Conservation (phyloP, 352 stramenopile genomes). For the Globisporangium barbulae region DNA sequence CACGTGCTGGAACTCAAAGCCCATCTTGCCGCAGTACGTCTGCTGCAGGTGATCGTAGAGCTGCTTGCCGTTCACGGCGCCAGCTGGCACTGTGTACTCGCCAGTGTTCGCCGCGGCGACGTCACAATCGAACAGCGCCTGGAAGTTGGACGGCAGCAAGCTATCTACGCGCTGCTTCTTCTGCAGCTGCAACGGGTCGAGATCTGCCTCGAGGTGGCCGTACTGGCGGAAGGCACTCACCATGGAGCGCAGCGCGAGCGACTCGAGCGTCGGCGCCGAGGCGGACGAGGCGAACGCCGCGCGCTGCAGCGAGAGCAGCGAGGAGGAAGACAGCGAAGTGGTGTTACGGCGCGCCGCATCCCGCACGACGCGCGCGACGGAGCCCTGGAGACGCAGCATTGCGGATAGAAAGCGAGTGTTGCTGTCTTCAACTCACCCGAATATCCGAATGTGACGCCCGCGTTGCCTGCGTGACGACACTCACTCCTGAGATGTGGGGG, state of each 20-base stretch:
- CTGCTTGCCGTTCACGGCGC: slow-evolving; percentile 30
- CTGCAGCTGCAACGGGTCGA: slow-evolving; percentile 58
- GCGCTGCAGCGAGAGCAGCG: background rate
- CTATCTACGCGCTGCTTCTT: slow-evolving; percentile 31
- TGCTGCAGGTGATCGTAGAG: slow-evolving; percentile 58
- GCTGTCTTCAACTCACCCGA: background rate
- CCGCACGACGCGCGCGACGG: slow-evolving; percentile 25
- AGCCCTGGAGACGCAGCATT: slow-evolving; percentile 61
- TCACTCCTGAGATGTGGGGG: background rate
- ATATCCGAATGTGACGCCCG: slow-evolving; percentile 1
- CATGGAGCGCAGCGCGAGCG: slow-evolving; percentile 67
- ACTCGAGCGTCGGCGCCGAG: slow-evolving; percentile 43
- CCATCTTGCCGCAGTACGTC: slow-evolving; percentile 77
- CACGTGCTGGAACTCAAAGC: slow-evolving; percentile 81
- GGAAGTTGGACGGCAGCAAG: slow-evolving; percentile 44
- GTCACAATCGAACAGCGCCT: slow-evolving; percentile 36
- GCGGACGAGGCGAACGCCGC: slow-evolving; percentile 27
- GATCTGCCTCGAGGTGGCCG: slow-evolving; percentile 69
- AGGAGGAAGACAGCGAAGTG: background rate
- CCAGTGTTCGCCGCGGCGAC: slow-evolving; percentile 15
- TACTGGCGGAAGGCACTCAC: slow-evolving; percentile 67
- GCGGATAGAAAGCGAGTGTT: background rate
- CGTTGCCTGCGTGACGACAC: background rate
- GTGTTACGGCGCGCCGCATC: slow-evolving; percentile 15
- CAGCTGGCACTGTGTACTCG: slow-evolving; percentile 23